Conservation (phyloP, 1,284 basidiomycete genomes). For the Rhodotorula sp. region DNA sequence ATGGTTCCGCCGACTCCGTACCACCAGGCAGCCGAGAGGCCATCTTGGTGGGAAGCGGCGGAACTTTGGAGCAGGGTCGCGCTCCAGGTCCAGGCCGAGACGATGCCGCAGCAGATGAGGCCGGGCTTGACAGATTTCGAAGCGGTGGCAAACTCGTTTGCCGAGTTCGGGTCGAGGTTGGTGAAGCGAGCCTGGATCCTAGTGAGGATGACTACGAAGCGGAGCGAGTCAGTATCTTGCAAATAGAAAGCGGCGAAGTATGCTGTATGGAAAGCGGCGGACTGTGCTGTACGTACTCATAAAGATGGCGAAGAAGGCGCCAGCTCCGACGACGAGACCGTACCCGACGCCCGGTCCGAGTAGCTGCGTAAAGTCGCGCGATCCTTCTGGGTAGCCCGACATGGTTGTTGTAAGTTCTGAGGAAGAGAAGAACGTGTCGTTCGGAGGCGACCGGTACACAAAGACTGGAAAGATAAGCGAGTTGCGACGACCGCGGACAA, state of each 20-base stretch:
- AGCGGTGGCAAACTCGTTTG: slow-evolving; percentile 36
- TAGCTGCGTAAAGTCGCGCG: slow-evolving; percentile 14
- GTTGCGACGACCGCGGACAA: too few species aligned
- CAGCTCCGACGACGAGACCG: slow-evolving; percentile 43
- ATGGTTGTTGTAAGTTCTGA: not conserved
- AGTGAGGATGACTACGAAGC: slow-evolving; percentile 29
- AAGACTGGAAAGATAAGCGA: too few species aligned
- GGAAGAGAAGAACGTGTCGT: too few species aligned
- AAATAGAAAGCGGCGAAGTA: too few species aligned
- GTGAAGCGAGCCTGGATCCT: slow-evolving; percentile 31
- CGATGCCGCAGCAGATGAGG: slow-evolving; percentile 55
- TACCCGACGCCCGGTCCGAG: slow-evolving; percentile 15
- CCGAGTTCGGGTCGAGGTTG: slow-evolving; percentile 14
- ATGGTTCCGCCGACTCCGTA: slow-evolving; percentile 59
- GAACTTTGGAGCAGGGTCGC: slow-evolving; percentile 59
- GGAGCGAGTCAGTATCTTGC: not conserved
- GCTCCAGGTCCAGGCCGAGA: slow-evolving; percentile 57
- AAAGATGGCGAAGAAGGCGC: slow-evolving; percentile 40
- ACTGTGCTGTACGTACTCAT: slow-evolving; percentile 7
- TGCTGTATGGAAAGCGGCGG: too few species aligned
- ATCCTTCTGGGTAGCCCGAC: slow-evolving; percentile 20
- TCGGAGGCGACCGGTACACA: too few species aligned
- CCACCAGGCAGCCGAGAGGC: slow-evolving; percentile 67
- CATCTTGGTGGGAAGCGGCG: slow-evolving; percentile 67
- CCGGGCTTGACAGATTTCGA: slow-evolving; percentile 20